Conservation (phyloP, 805 yeast species). For the Brettanomyces anomalus region DNA sequence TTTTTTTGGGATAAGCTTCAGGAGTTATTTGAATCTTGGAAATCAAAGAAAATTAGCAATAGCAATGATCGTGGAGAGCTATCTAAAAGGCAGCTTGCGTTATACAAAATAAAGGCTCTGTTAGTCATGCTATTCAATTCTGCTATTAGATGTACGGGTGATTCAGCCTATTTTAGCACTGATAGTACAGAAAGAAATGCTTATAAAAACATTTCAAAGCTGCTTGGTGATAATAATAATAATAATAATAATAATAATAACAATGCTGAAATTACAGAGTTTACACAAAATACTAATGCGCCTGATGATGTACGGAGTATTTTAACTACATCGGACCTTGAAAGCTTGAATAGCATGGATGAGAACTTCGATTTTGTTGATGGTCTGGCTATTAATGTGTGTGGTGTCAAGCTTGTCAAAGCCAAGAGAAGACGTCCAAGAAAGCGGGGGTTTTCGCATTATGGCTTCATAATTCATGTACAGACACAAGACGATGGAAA, state of each 20-base stretch:
- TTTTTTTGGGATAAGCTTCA: constrained; percentile 79
- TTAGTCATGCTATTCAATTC: constrained; percentile 67
- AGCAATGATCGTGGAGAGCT: constrained; percentile 68
- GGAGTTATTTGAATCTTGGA: constrained; percentile 72
- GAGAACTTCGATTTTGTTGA: constrained; percentile 33
- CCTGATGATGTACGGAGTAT: constrained; percentile 12
- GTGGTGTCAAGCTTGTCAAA: constrained; percentile 44
- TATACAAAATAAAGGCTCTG: constrained; percentile 51
- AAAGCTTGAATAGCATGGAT: constrained; percentile 22
- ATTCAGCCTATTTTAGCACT: constrained; percentile 37
- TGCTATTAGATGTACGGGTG: constrained; percentile 55
- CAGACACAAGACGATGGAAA: constrained; percentile 24
- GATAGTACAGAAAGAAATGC: constrained; percentile 27
- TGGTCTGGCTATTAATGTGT: constrained; percentile 56
- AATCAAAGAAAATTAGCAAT: constrained; percentile 59
- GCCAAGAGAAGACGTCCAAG: constrained; percentile 19
- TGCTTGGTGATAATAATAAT: constrained; percentile 9
- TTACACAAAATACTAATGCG: constrained; percentile 7
- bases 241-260: constrained; percentile 1
- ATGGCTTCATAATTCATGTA: constrained; percentile 42
- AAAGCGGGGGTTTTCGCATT: constrained; percentile 18
- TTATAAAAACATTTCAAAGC: constrained; percentile 29
- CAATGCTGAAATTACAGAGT: constrained; percentile 1
- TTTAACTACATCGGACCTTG: constrained; percentile 22
- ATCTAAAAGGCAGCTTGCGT: constrained; percentile 60